Evolutionary conservation across 306 rosid species (phyloP).

Genomic region (Geum urbanum): DNA sequence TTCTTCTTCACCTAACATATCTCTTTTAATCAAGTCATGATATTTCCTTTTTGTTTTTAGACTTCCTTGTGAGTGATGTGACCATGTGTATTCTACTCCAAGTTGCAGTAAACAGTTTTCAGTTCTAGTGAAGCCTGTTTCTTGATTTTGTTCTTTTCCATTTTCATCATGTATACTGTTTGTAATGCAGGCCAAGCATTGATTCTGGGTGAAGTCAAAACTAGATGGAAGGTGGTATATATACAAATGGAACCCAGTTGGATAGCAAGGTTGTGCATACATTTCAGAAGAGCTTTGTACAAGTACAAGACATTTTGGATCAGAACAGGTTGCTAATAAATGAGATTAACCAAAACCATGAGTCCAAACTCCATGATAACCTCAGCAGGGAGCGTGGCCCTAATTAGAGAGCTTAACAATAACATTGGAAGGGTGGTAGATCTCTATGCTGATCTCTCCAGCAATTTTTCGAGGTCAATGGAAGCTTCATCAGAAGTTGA

Average conservation of each 20-base stretch:
- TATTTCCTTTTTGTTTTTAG: background rate
- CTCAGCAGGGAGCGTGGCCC: slow-evolving; percentile 71
- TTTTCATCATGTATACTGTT: slow-evolving; percentile 17
- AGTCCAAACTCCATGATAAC: slow-evolving; percentile 70
- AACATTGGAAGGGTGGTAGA: slow-evolving; percentile 90
- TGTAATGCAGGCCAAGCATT: slow-evolving; percentile 41
- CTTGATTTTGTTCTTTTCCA: slow-evolving; percentile 9
- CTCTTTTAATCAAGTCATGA: background rate
- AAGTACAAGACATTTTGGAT: slow-evolving; percentile 86
- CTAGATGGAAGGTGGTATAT: slow-evolving; percentile 69
- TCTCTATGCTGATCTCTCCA: slow-evolving; percentile 83
- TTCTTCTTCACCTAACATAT: slow-evolving; percentile 2
- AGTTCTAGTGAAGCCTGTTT: background rate
- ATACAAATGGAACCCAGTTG: slow-evolving; percentile 52
- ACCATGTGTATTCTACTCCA: background rate
- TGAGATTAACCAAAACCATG: slow-evolving; percentile 87
- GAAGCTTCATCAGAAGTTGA: slow-evolving; percentile 86
- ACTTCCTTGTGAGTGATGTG: slow-evolving; percentile 1
- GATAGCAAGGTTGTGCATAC: slow-evolving; percentile 62
- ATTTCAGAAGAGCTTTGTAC: slow-evolving; percentile 78
- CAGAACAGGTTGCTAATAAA: slow-evolving; percentile 80
- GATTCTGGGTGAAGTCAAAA: slow-evolving; percentile 30
- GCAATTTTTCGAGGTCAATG: slow-evolving; percentile 55
- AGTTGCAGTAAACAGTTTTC: slow-evolving; percentile 4
- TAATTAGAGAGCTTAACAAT: slow-evolving; percentile 83